phyloP scores from a whole-genome alignment of 2,329 filamentous ascomycete genomes.

The Clathrospora elynae region DNA sequence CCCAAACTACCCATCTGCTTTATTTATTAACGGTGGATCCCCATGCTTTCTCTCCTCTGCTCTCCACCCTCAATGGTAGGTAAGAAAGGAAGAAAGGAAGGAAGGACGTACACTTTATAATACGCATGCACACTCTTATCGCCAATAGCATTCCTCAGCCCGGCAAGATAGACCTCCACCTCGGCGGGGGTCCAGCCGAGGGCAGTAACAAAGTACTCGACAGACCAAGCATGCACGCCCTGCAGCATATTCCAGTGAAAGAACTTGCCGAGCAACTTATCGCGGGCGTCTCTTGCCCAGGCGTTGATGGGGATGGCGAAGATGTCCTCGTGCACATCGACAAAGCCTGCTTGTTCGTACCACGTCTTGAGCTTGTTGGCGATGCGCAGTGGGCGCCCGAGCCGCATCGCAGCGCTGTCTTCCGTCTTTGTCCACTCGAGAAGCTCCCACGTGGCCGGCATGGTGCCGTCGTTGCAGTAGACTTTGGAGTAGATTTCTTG shows the following conservation, averaged over 20 bases:
- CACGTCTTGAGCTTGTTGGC: conserved; percentile 59
- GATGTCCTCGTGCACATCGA: conserved; percentile 60
- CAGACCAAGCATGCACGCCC: conserved; percentile 52
- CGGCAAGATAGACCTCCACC: conserved; percentile 53
- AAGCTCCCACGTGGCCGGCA: conserved; percentile 55
- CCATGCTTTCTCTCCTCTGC: too few species aligned
- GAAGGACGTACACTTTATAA: conserved; percentile 48
- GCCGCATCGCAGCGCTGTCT: conserved; percentile 54
- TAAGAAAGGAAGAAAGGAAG: neutral
- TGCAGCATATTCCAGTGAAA: conserved; percentile 55
- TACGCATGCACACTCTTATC: conserved; percentile 51
- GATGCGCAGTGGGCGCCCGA: conserved; percentile 56
- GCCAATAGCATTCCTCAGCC: conserved; percentile 48
- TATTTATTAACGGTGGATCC: neutral
- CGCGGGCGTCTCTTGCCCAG: conserved; percentile 56
- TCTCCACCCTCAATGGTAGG: conserved; percentile 3
- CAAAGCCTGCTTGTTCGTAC: conserved; percentile 63
- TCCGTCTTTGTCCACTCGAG: conserved; percentile 54
- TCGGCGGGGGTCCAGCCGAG: conserved; percentile 53
- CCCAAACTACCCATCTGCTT: conserved; percentile 36
- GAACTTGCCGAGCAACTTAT: conserved; percentile 57
- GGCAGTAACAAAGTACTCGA: conserved; percentile 51
- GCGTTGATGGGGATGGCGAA: conserved; percentile 60
- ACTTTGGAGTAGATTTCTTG: conserved; percentile 53
- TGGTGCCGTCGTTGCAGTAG: conserved; percentile 60